Conservation (phyloP, 495 filamentous ascomycete genomes). For the Annulohypoxylon nitens region DNA sequence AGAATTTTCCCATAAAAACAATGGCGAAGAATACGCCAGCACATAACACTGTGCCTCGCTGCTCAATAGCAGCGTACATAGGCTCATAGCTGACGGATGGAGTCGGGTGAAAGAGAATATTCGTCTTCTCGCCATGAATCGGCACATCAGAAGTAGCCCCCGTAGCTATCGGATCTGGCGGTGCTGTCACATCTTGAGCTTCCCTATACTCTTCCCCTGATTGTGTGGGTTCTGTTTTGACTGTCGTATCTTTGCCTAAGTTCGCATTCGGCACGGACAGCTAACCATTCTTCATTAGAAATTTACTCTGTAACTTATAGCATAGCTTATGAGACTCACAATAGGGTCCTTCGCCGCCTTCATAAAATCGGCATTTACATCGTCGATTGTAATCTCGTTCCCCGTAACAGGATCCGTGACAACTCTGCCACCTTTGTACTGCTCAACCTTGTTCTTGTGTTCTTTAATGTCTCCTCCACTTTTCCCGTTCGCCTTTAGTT, state of each 20-base stretch:
- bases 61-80: constrained; percentile 83
- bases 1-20: constrained; percentile 80
- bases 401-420: constrained; percentile 92
- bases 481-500: constrained; percentile 56
- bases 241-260: constrained; percentile 75
- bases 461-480: constrained; percentile 49
- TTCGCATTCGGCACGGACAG: constrained; percentile 93
- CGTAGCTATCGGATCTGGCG: constrained; percentile 84
- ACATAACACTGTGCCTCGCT: constrained; percentile 74
- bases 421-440: constrained; percentile 67
- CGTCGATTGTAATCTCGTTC: constrained; percentile 86
- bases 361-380: constrained; percentile 78
- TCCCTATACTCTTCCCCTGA: constrained; percentile 80
- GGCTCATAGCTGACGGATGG: constrained; percentile 87
- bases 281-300: constrained; percentile 54
- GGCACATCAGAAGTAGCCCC: constrained; percentile 91
- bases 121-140: constrained; percentile 95
- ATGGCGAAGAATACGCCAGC: constrained; percentile 77
- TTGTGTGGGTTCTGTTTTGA: constrained; percentile 70
- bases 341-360: constrained; percentile 76
- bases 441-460: constrained; percentile 55
- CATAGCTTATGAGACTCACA: constrained; percentile 55
- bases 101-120: constrained; percentile 95
- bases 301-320: background rate
- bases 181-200: constrained; percentile 90